Conservation (phyloP, 192 early-diverging fungal genomes). For the Obelidium mucronatum region DNA sequence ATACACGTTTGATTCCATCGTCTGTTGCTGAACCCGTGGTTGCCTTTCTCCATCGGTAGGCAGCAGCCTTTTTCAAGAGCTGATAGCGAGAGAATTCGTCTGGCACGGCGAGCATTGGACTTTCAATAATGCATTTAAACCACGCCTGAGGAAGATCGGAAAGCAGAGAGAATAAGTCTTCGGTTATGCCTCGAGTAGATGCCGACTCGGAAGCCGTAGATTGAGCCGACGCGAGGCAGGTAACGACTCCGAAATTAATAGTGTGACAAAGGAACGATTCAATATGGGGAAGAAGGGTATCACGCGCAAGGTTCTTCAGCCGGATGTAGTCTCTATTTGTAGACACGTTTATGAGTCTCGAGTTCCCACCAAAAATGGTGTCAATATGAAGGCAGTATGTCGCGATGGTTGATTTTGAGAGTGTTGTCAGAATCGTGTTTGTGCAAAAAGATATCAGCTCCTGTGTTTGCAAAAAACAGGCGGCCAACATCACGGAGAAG, state of each 20-base stretch:
- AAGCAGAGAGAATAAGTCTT: background rate
- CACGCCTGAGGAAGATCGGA: conserved; percentile 23
- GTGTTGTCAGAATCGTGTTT: conserved; percentile 13
- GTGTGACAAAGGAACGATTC: conserved; percentile 24
- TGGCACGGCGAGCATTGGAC: conserved; percentile 36
- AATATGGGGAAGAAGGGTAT: background rate
- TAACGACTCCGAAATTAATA: background rate
- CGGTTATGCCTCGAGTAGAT: too few species aligned
- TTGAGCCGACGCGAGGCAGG: background rate
- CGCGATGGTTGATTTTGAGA: conserved; percentile 31
- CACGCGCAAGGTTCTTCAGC: background rate
- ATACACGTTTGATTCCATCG: conserved; percentile 21
- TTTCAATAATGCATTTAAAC: conserved; percentile 34
- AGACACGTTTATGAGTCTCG: background rate
- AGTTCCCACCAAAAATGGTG: background rate
- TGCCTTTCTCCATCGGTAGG: conserved; percentile 30
- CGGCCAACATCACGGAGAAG: conserved; percentile 35
- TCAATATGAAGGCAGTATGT: conserved; percentile 35
- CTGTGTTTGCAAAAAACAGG: conserved; percentile 48
- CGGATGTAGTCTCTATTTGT: conserved; percentile 14
- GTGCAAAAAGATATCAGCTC: conserved; percentile 40
- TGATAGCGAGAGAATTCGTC: conserved; percentile 54
- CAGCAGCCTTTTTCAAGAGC: conserved; percentile 44
- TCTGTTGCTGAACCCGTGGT: background rate
- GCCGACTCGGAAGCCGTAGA: background rate